Base-by-base conservation (phyloP, 2,329 filamentous ascomycete species). In the Beauveria varroae region DNA sequence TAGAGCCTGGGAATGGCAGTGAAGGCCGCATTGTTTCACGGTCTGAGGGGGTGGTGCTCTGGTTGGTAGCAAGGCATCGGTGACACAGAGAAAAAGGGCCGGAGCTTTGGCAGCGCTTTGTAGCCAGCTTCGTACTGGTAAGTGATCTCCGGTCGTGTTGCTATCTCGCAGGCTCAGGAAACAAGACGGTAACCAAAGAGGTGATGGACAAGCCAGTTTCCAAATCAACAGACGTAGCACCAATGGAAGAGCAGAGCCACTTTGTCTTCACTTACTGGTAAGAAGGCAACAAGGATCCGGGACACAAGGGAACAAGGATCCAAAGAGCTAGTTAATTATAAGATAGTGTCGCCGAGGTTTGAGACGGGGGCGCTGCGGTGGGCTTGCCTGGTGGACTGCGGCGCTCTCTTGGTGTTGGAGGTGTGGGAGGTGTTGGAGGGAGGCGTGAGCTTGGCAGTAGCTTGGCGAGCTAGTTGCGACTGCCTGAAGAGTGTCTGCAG, bases 311-410 rank as follows among this genome's bases (percentile, higher is more conserved):
- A 44, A 16, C 22, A 34, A 34, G 30, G 34, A 37, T 37, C 30
- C 20, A 55, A 43, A 49, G 24, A 50, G 40, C 57, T 52, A 52
- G 53, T 52, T 37, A 40, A 37, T 37, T 37, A 37, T 37, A 14
- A 46, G 41, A 53, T 41, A 60, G 28, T 50, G 57, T 60, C 57
- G 57, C 57, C 57, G 57, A 60, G 46, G 50, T 8, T 37, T 59
- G 57, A 59, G 57, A 52, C 26, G 57, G 47, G 53, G 57, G 57
- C 57, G 49, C 47, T 47, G 57, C 52, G 46, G 57, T 56, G 54
- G 41, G 12, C 57, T 59, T 52, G 40, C 5, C 44, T 30, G 43
- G 57, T 51, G 46, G 57, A 47, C 24, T 54, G 28, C 49, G 37
- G 26, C 37, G 49, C 57, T 37, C 49, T 30, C 50, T 51, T 34